Base-by-base conservation (phyloP, 1,284 basidiomycete species). In the Apiotrichum gamsii region DNA sequence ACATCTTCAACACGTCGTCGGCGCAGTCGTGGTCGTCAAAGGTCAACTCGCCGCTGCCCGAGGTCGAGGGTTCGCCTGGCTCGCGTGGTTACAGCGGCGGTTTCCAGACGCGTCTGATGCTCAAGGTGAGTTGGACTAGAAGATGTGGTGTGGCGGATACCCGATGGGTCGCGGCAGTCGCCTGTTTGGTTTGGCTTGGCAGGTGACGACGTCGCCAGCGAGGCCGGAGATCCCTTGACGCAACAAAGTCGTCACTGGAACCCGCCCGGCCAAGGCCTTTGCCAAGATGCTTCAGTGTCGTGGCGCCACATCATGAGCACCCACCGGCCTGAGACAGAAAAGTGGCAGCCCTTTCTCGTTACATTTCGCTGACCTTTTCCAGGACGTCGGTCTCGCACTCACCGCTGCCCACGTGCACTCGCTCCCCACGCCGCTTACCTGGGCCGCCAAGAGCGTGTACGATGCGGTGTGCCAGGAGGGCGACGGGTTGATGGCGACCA, bases 11-110 rank as follows among this genome's bases (percentile, higher is more conserved):
- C 51, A 54, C 59, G 9, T 68, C 67, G 2, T 59, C 62, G 10
- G 67, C 62, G 28, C 62, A 64, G 58, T 67, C 64, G 6, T 70
- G 69, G 69, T 69, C 67, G 16, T 65, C 62, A 10, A 46, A 55
- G 23, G 56, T 68, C 37, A 70, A 70, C 56, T 56, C 64, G 20
- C 69, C 69, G 2, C 48, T 67, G 13, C 32, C 50, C 10, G 63
- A 64, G 46, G 57, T 70, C 4, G 45, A 49, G 2, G 54, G 52
- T 21, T 58, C 54, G 38, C 68, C 68, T 3, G 68, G 65, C n/a
- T 58, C 60, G 25, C 51, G 66, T 29, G 57, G 45, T 2, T 70
- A 56, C 45, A 25, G 40, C 8, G 68, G 65, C 10, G 65, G 69
- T 3, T 70, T 70, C 57, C 62, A 64, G 43, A 52, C 57, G 39